Evolutionary conservation across 2,329 filamentous ascomycete species (phyloP).

Genomic region (Phyllosticta paracitricarpa): DNA sequence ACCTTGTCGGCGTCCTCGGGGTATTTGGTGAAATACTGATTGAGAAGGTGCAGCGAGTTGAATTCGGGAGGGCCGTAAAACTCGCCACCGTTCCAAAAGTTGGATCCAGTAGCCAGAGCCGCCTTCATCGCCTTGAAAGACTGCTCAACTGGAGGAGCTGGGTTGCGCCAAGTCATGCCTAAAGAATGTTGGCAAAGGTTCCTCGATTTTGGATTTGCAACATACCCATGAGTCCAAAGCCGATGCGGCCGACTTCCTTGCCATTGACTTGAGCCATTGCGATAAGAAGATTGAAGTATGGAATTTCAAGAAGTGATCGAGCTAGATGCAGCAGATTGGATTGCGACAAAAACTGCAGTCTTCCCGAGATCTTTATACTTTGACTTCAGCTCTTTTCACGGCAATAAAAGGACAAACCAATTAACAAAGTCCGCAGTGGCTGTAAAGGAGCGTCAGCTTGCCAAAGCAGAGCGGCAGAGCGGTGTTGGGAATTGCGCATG

Average conservation of each 20-base stretch:
- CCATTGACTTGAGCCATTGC: slow-evolving; percentile 26
- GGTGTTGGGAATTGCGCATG: too few relatives aligned
- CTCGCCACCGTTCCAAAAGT: slow-evolving; percentile 42
- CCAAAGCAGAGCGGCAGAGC: too few relatives aligned
- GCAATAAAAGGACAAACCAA: too few relatives aligned
- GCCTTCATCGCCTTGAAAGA: slow-evolving; percentile 37
- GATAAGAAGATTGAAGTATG: background rate
- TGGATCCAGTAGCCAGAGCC: slow-evolving; percentile 32
- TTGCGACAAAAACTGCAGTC: background rate
- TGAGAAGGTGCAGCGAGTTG: slow-evolving; percentile 40
- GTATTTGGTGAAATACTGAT: slow-evolving; percentile 42
- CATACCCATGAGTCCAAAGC: slow-evolving; percentile 40
- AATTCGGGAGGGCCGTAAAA: slow-evolving; percentile 37
- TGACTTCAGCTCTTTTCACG: too few relatives aligned
- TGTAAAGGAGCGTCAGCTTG: too few relatives aligned
- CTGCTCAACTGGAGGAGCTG: slow-evolving; percentile 28
- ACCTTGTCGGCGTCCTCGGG: slow-evolving; percentile 41
- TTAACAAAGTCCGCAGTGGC: too few relatives aligned
- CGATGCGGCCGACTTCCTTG: slow-evolving; percentile 31
- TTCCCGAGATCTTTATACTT: too few relatives aligned
- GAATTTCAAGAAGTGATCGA: background rate
- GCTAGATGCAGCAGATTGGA: background rate
- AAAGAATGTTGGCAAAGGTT: background rate
- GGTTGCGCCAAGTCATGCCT: slow-evolving; percentile 38
- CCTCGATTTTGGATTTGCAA: background rate